Base-by-base conservation (phyloP, 768 basidiomycete genomes). In the Leccinum imitatum region DNA sequence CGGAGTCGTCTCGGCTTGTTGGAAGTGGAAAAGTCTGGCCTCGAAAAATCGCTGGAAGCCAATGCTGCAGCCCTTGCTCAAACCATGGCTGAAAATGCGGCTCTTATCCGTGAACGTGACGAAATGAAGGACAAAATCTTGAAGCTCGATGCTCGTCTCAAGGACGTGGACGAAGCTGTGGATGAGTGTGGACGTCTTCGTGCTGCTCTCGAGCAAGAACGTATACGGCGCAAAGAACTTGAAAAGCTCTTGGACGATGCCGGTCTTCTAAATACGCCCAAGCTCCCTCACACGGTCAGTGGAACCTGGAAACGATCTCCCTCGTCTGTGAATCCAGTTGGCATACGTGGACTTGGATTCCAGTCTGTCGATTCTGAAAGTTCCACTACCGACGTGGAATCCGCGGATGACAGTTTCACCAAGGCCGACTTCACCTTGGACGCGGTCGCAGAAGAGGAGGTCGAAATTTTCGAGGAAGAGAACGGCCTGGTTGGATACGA, bases 331-430 rank as follows among this genome's bases (percentile, higher is more conserved):
- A 69, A 66, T 50, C 59, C 69, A 13, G 65, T 61, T n/a, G 67
- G 65, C 60, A 60, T 67, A 47, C 71, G 75, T 51, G 82, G 82
- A 46, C 78, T 83, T 55, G 83, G 84, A 0, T 80, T 74, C 69
- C 73, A 80, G 54, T 89, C 89, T 5, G 71, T 86, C 13, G 89
- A 89, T 65, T 90, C 89, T 2, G 79, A 81, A 63, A 79, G 82
- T 63, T 88, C 87, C 4, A 72, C 76, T 13, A 89, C 87, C 0
- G 88, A 89, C 65, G 87, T 90, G n/a, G 89, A 90, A 62, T 80
- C 78, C 2, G 70, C 76, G 15, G 82, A 83, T 47, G 82, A 79
- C 54, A 68, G 72, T 47, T 70, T 72, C 54, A 69, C 72, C 13
- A 77, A 78, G 53, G 75, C 77, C 51, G 75, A 75, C 44, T 80